Evolutionary conservation across 306 rosid genomes (phyloP).

Genomic region (Begonia fuchsioides): DNA sequence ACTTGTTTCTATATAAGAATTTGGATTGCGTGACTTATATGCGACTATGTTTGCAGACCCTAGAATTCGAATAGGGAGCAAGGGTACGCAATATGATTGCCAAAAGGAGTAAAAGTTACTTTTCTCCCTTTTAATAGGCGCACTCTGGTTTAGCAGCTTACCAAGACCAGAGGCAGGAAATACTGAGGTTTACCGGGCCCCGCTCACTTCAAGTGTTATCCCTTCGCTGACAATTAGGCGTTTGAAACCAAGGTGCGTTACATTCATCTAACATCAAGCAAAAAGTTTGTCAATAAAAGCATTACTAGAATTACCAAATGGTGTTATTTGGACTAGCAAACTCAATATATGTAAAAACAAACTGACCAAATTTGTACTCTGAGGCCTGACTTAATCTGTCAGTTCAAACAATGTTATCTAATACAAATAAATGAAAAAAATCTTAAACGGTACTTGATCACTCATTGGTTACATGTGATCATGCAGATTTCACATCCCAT

Average conservation of each 20-base stretch:
- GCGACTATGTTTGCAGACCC: conserved; percentile 62
- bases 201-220: conserved; percentile 55
- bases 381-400: too few relatives aligned
- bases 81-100: conserved; percentile 45
- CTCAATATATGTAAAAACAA: too few relatives aligned
- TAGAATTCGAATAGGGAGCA: conserved; percentile 41
- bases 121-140: conserved; percentile 12
- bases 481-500: too few relatives aligned
- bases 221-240: conserved; percentile 74
- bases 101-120: conserved; percentile 28
- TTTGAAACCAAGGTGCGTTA: conserved; percentile 45
- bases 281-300: background rate
- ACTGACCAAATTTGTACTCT: too few relatives aligned
- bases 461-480: too few relatives aligned
- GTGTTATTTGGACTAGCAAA: too few relatives aligned
- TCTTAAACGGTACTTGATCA: too few relatives aligned
- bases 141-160: conserved; percentile 25
- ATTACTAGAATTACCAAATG: too few relatives aligned
- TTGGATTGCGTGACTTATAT: conserved; percentile 41
- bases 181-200: conserved; percentile 55
- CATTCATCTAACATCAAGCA: conserved; percentile 43
- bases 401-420: too few relatives aligned
- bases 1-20: conserved; percentile 23
- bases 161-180: conserved; percentile 34
- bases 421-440: too few relatives aligned